Percentiles rank a stretch among this genome's conserved stretches.
These are phyloP conservation scores for Neonectria magnoliae DNA, from an alignment of 2,329 filamentous ascomycete genomes.

Conservation along the genomic window DNA sequence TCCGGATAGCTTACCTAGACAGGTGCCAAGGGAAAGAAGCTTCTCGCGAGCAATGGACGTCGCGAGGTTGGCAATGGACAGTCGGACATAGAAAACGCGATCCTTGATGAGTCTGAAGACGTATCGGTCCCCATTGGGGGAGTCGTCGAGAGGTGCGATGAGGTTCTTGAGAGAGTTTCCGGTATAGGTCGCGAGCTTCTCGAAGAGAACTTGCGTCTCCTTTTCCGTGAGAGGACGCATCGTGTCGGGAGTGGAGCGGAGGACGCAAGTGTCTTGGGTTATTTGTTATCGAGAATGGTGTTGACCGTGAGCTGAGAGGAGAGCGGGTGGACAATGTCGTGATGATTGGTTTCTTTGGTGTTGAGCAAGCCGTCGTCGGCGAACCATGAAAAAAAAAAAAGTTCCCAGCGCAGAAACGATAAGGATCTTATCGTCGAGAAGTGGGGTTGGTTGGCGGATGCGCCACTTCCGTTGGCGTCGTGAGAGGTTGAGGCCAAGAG, in stretches of 20 bases:
- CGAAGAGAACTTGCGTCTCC: constrained; percentile 85
- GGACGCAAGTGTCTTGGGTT: neutral
- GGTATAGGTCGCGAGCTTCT: constrained; percentile 94
- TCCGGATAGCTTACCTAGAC: constrained; percentile 64
- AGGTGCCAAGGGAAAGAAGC: constrained; percentile 88
- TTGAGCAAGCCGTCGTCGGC: constrained; percentile 20
- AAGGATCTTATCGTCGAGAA: constrained; percentile 35
- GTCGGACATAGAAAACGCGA: constrained; percentile 90
- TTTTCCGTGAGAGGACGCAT: constrained; percentile 86
- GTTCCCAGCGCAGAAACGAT: constrained; percentile 33
- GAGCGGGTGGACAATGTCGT: constrained; percentile 10
- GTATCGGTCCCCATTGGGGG: constrained; percentile 76
- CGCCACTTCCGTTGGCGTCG: neutral
- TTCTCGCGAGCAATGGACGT: constrained; percentile 84
- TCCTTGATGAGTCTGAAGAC: constrained; percentile 86
- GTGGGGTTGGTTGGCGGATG: neutral
- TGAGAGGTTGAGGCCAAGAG: neutral
- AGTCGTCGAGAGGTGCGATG: constrained; percentile 76
- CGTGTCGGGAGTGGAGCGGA: constrained; percentile 38
- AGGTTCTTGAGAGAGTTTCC: constrained; percentile 87
- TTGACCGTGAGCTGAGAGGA: constrained; percentile 3
- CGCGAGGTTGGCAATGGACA: constrained; percentile 90
- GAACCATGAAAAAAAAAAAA: constrained; percentile 35
- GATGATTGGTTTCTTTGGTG: constrained; percentile 24
- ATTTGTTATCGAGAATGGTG: neutral